Evolutionary conservation across 176 grass and related monocot genomes (phyloP).

Genomic region (Oryza officinalis): DNA sequence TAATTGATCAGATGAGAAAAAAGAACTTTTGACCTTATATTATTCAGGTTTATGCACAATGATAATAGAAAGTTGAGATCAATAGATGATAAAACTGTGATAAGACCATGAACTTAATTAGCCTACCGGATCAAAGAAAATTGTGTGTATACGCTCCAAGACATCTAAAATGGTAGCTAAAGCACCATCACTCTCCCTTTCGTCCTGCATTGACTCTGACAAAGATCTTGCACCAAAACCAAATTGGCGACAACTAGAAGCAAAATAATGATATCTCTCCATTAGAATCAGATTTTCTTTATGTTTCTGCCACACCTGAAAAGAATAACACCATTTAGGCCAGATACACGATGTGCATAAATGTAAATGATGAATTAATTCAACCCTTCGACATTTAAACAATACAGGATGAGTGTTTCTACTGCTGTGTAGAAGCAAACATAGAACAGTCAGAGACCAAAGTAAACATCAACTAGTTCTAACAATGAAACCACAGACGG

Average conservation of each 20-base stretch:
- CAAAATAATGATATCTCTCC: slow-evolving; percentile 96
- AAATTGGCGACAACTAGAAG: slow-evolving; percentile 72
- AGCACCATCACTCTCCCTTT: slow-evolving; percentile 79
- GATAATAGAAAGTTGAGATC: not conserved
- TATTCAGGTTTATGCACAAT: not conserved
- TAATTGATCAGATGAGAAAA: not conserved
- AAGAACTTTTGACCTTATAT: not conserved
- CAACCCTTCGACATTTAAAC: not conserved
- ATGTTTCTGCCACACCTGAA: slow-evolving; percentile 91
- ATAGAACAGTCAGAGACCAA: not conserved
- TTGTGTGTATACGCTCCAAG: slow-evolving; percentile 62
- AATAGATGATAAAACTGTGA: not conserved
- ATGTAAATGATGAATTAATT: not conserved
- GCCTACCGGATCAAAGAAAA: slow-evolving; percentile 85
- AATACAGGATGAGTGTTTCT: slow-evolving; percentile 3
- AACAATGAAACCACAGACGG: slow-evolving; percentile 14
- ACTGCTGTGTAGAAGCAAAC: slow-evolving; percentile 1
- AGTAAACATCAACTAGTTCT: not conserved
- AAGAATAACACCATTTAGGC: not conserved
- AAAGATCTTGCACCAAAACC: slow-evolving; percentile 56
- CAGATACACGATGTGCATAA: not conserved
- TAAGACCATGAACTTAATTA: slow-evolving; percentile 22
- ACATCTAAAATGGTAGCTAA: slow-evolving; percentile 79
- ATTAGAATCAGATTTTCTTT: slow-evolving; percentile 94
- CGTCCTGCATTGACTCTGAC: slow-evolving; percentile 74